These are phyloP conservation scores for Rhynchosporium secalis DNA, from an alignment of 2,329 filamentous ascomycete species.

Conservation along the genomic window DNA sequence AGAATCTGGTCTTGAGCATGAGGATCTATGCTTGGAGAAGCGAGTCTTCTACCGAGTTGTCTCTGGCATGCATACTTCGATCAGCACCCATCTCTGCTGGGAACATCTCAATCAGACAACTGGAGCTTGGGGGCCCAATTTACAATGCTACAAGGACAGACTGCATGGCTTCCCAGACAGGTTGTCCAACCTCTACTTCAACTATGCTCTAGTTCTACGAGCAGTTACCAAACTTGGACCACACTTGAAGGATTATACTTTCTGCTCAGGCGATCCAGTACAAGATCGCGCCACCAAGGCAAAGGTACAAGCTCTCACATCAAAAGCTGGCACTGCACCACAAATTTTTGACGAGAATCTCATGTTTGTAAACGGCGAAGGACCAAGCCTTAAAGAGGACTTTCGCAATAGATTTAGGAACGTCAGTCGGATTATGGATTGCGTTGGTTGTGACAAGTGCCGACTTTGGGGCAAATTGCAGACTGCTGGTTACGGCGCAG, in stretches of 20 bases:
- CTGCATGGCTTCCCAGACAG: constrained; percentile 84
- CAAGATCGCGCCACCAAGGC: constrained; percentile 79
- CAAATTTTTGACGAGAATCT: constrained; percentile 91
- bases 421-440: constrained; percentile 96
- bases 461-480: constrained; percentile 97
- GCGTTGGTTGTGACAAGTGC: constrained; percentile 97
- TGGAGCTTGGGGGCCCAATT: constrained; percentile 87
- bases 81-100: constrained; percentile 94
- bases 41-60: constrained; percentile 96
- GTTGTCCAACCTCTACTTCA: constrained; percentile 97
- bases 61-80: constrained; percentile 97
- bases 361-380: constrained; percentile 85
- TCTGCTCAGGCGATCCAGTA: constrained; percentile 80
- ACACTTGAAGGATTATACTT: constrained; percentile 78
- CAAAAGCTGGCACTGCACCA: constrained; percentile 66
- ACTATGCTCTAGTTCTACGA: constrained; percentile 92
- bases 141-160: constrained; percentile 84
- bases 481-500: constrained; percentile 90
- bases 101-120: constrained; percentile 95
- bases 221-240: constrained; percentile 88
- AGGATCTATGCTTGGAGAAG: constrained; percentile 96
- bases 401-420: constrained; percentile 98
- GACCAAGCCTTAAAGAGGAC: constrained; percentile 85
- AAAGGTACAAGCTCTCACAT: constrained; percentile 76
- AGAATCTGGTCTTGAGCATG: constrained; percentile 68